Conservation (phyloP, 2,329 filamentous ascomycete genomes). For the Fusarium nematophilum region DNA sequence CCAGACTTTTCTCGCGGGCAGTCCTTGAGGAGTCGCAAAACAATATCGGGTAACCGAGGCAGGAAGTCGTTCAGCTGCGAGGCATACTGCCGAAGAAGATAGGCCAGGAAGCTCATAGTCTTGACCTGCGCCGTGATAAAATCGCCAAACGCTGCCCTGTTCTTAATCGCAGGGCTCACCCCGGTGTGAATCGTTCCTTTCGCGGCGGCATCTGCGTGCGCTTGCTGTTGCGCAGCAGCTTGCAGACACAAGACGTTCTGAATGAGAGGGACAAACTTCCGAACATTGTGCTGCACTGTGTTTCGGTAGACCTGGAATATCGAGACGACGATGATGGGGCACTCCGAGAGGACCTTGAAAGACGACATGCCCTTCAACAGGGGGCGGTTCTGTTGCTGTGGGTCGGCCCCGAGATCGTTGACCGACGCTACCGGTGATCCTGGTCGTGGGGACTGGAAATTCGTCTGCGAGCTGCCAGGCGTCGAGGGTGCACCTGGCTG, state of each 20-base stretch:
- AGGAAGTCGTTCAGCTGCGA: slow-evolving; percentile 90
- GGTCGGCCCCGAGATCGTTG: slow-evolving; percentile 82
- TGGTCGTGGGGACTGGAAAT: slow-evolving; percentile 88
- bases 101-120: slow-evolving; percentile 98
- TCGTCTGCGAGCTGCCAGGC: slow-evolving; percentile 71
- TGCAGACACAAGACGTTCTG: slow-evolving; percentile 90
- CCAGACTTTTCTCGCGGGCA: slow-evolving; percentile 95
- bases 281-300: slow-evolving; percentile 86
- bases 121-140: slow-evolving; percentile 99
- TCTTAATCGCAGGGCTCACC: slow-evolving; percentile 92
- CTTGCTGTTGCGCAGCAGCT: slow-evolving; percentile 92
- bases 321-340: slow-evolving; percentile 97
- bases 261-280: slow-evolving; percentile 91
- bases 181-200: slow-evolving; percentile 89
- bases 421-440: slow-evolving; percentile 88
- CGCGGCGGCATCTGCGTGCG: slow-evolving; percentile 84
- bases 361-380: slow-evolving; percentile 96
- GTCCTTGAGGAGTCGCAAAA: slow-evolving; percentile 91
- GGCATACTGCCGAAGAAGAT: slow-evolving; percentile 88
- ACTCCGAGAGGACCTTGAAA: slow-evolving; percentile 98
- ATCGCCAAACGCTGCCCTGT: slow-evolving; percentile 93
- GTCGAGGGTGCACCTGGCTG: slow-evolving; percentile 73
- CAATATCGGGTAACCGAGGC: slow-evolving; percentile 84
- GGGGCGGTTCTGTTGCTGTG: slow-evolving; percentile 83
- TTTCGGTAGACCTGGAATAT: slow-evolving; percentile 93